Conservation (phyloP, 2,329 filamentous ascomycete species). For the Ceratocystis cubensis region DNA sequence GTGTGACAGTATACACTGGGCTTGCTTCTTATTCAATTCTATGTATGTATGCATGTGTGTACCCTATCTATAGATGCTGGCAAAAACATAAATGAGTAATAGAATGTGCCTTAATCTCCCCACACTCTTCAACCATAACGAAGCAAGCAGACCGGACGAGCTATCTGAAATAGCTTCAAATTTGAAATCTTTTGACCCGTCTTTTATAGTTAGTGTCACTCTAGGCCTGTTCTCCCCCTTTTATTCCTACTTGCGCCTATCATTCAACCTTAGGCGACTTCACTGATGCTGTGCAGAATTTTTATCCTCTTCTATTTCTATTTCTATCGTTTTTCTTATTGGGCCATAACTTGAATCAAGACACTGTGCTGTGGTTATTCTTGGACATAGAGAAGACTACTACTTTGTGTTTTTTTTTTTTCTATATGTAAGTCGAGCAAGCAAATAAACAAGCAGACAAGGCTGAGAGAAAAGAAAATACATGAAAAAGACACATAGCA, state of each 20-base stretch:
- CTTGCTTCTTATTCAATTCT: not conserved
- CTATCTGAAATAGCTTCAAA: too few relatives aligned
- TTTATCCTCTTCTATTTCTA: too few relatives aligned
- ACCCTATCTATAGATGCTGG: not conserved
- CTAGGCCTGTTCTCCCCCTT: too few relatives aligned
- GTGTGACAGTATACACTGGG: not conserved
- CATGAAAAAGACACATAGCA: not conserved
- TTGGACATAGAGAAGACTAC: not conserved
- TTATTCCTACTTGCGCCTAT: not conserved
- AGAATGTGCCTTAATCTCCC: too few relatives aligned
- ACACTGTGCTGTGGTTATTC: not conserved
- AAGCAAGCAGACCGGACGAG: too few relatives aligned
- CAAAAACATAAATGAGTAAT: not conserved
- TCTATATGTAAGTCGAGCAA: not conserved
- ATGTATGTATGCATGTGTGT: not conserved
- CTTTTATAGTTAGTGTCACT: too few relatives aligned
- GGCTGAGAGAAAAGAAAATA: not conserved
- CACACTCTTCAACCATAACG: too few relatives aligned
- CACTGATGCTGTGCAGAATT: too few relatives aligned
- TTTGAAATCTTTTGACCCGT: too few relatives aligned
- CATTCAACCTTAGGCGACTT: not conserved
- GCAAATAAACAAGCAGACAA: not conserved
- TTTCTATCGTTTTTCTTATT: too few relatives aligned
- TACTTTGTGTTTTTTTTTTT: not conserved
- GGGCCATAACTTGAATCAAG: too few relatives aligned